Evolutionary conservation across 495 filamentous ascomycete species (phyloP).

Genomic region (Lentithecium fluviatile): DNA sequence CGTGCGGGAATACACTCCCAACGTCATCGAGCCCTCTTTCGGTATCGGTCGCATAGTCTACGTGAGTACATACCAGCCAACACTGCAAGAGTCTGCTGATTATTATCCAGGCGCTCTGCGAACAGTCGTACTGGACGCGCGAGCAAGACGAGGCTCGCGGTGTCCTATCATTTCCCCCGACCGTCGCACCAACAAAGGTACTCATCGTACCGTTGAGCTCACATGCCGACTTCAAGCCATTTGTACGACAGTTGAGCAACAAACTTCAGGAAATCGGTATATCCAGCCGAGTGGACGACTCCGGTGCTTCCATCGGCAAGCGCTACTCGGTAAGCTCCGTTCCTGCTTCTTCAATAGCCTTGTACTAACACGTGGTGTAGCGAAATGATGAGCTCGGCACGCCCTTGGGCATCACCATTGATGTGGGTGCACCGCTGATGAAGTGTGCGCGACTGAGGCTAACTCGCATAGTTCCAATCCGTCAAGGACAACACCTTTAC

Average conservation of each 20-base stretch:
- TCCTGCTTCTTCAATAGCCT: constrained; percentile 36
- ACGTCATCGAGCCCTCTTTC: constrained; percentile 78
- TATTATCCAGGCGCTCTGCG: constrained; percentile 52
- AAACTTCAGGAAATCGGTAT: constrained; percentile 61
- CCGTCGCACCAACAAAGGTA: constrained; percentile 67
- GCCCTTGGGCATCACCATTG: constrained; percentile 63
- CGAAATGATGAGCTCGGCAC: constrained; percentile 45
- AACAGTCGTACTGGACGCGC: constrained; percentile 77
- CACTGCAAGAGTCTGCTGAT: background rate
- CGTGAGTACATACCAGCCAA: constrained; percentile 33
- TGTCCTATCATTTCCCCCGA: constrained; percentile 67
- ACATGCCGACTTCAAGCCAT: constrained; percentile 57
- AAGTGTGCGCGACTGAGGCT: constrained; percentile 59
- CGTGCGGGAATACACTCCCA: constrained; percentile 74
- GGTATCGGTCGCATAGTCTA: constrained; percentile 80
- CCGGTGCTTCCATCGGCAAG: constrained; percentile 67
- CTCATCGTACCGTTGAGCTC: constrained; percentile 65
- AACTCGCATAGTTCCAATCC: constrained; percentile 61
- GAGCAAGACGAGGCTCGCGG: constrained; percentile 62
- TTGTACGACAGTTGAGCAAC: constrained; percentile 53
- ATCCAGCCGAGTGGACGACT: constrained; percentile 64
- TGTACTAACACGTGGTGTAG: constrained; percentile 55
- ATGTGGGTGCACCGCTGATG: constrained; percentile 56
- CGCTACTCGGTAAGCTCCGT: constrained; percentile 42
- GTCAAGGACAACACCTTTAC: constrained; percentile 66